phyloP scores from a whole-genome alignment of 2,329 filamentous ascomycete species.

The Fusarium multiceps region DNA sequence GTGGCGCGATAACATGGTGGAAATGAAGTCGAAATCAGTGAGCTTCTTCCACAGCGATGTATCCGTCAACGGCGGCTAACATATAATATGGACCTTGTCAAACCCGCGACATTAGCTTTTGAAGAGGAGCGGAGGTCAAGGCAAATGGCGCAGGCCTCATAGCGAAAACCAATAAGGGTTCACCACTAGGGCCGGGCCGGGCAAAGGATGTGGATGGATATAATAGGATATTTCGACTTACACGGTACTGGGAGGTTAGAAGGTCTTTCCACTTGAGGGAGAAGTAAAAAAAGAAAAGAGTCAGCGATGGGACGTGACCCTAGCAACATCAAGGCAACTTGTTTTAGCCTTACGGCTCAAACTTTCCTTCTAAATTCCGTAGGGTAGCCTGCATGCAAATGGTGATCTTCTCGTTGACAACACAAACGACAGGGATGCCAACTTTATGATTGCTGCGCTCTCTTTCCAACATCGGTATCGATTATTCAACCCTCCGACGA shows the following conservation, averaged over 20 bases:
- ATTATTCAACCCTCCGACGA: constrained; percentile 2
- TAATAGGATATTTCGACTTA: constrained; percentile 23
- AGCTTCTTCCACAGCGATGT: neutral
- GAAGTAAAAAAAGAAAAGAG: constrained; percentile 25
- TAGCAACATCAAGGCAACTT: constrained; percentile 32
- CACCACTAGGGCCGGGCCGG: constrained; percentile 48
- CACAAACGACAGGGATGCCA: neutral
- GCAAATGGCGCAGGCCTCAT: constrained; percentile 8
- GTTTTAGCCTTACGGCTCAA: constrained; percentile 39
- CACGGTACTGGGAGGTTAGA: constrained; percentile 8
- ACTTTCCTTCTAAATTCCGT: neutral
- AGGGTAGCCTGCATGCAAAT: neutral
- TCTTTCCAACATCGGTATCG: neutral
- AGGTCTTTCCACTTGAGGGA: constrained; percentile 26
- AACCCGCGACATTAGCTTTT: constrained; percentile 16
- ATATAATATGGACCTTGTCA: constrained; percentile 28
- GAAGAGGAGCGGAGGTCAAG: constrained; percentile 25
- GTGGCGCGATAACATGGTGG: constrained; percentile 16
- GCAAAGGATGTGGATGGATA: constrained; percentile 35
- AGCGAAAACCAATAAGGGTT: constrained; percentile 22
- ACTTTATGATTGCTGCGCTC: neutral
- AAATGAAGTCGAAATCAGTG: neutral
- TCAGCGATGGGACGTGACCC: constrained; percentile 26
- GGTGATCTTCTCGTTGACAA: neutral
- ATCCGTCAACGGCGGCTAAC: constrained; percentile 38